Evolutionary conservation across 176 grass and related monocot species (phyloP).

Genomic region (Triticum monococcum): DNA sequence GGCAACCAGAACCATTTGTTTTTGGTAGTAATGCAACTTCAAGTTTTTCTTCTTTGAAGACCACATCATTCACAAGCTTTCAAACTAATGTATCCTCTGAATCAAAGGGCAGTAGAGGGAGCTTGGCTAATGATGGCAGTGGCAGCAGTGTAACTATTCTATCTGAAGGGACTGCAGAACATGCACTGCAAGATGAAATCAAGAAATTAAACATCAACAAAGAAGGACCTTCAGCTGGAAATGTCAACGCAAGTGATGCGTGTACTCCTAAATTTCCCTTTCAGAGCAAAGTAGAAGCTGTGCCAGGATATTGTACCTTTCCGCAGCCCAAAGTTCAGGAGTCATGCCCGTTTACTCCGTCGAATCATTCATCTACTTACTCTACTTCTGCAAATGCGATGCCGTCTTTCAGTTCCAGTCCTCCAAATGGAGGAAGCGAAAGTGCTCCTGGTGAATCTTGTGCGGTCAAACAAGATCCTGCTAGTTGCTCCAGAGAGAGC

Average conservation of each 20-base stretch:
- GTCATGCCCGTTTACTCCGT: conserved; percentile 16
- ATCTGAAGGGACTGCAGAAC: conserved; percentile 33
- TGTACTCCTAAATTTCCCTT: conserved; percentile 40
- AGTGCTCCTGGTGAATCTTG: conserved; percentile 22
- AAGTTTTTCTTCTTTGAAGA: conserved; percentile 43
- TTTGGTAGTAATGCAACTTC: conserved; percentile 57
- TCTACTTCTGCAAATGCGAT: conserved; percentile 31
- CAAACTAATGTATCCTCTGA: conserved; percentile 31
- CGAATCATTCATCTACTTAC: conserved; percentile 26
- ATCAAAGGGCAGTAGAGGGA: not conserved
- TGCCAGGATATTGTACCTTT: conserved; percentile 10
- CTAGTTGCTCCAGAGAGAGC: conserved; percentile 51
- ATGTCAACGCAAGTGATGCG: not conserved
- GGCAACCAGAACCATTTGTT: conserved; percentile 32
- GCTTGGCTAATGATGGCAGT: conserved; percentile 25
- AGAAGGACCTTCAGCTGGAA: conserved; percentile 16
- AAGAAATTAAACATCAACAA: conserved; percentile 56
- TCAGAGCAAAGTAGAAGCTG: conserved; percentile 30
- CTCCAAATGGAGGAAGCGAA: conserved; percentile 14
- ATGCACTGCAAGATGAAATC: conserved; percentile 57
- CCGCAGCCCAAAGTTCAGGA: conserved; percentile 32
- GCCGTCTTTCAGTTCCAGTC: conserved; percentile 40
- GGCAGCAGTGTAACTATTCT: conserved; percentile 1
- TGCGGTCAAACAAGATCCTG: conserved; percentile 34
- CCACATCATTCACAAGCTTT: conserved; percentile 20